Percentiles rank a stretch among this genome's conserved stretches.
These are phyloP conservation scores for Tetradesmus obliquus DNA, from an alignment of 139 green algal species.

Conservation along the genomic window DNA sequence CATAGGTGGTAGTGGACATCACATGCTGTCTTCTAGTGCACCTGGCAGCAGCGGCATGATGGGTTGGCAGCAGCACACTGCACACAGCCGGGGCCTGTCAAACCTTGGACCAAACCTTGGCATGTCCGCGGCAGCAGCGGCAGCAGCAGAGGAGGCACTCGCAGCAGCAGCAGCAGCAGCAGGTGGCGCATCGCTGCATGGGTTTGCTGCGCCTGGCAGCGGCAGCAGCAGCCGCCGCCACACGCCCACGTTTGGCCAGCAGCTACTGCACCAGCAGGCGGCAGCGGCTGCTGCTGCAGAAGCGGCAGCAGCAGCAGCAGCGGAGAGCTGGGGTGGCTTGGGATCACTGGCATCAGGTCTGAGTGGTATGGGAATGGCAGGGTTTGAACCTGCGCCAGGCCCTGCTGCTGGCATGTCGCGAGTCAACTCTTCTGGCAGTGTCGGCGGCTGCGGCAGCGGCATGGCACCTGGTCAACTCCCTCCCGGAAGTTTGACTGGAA, in stretches of 20 bases:
- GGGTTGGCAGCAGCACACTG: not conserved
- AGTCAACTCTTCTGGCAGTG: not conserved
- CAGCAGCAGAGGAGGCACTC: not conserved
- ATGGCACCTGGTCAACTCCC: not conserved
- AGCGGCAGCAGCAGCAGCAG: conserved; percentile 25
- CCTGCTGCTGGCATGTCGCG: conserved; percentile 1
- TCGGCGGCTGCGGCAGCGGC: not conserved
- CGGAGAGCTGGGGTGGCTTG: not conserved
- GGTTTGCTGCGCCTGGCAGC: not conserved
- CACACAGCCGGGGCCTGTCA: not conserved
- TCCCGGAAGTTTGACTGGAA: not conserved
- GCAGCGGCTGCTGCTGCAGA: conserved; percentile 12
- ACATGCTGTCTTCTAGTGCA: not conserved
- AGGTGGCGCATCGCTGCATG: not conserved
- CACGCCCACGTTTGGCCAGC: conserved; percentile 35
- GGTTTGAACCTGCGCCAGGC: not conserved
- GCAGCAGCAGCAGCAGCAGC: not conserved
- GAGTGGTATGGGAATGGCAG: not conserved
- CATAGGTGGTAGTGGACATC: not conserved
- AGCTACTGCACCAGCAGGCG: conserved; percentile 37
- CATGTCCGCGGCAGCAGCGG: not conserved
- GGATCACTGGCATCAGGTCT: not conserved
- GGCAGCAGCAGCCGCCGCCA: conserved; percentile 7
- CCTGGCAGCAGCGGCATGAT: not conserved
- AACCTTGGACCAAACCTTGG: not conserved